These are phyloP conservation scores for Tetrahymena malaccensis DNA, from an alignment of 73 alveolate genomes.

Conservation along the genomic window DNA sequence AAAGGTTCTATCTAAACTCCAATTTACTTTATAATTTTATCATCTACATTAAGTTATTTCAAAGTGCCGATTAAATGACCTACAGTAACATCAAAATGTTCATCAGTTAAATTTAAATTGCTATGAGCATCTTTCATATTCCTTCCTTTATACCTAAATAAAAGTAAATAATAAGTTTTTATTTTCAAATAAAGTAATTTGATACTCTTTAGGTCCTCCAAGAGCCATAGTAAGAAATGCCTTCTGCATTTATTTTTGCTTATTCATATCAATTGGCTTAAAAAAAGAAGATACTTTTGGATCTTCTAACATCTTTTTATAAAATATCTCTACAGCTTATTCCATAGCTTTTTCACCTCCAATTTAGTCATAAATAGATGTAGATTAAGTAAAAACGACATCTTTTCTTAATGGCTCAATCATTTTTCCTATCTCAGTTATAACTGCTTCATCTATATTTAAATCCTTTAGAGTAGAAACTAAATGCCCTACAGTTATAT, in stretches of 20 bases:
- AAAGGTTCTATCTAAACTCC: background rate
- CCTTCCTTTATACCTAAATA: background rate
- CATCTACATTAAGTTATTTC: background rate
- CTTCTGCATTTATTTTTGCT: background rate
- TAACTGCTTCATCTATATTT: background rate
- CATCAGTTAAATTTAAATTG: background rate
- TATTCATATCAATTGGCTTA: background rate
- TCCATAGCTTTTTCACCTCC: background rate
- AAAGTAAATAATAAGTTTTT: background rate
- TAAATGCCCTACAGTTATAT: background rate
- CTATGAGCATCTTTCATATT: background rate
- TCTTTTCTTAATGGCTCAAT: background rate
- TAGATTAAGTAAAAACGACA: background rate
- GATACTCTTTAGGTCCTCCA: background rate
- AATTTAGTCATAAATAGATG: background rate
- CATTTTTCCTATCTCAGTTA: constrained; percentile 5
- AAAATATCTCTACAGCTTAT: background rate
- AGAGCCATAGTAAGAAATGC: background rate
- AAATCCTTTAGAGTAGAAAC: constrained; percentile 12
- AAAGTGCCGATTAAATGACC: background rate
- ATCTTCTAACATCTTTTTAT: background rate
- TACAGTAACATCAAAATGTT: background rate
- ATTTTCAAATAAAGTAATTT: background rate
- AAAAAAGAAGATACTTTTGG: background rate
- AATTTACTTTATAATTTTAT: background rate